A percentile compares a stretch with the other conserved stretches of the same genome.
Conservation (phyloP, 768 basidiomycete genomes). For the Inosperma sp. region DNA sequence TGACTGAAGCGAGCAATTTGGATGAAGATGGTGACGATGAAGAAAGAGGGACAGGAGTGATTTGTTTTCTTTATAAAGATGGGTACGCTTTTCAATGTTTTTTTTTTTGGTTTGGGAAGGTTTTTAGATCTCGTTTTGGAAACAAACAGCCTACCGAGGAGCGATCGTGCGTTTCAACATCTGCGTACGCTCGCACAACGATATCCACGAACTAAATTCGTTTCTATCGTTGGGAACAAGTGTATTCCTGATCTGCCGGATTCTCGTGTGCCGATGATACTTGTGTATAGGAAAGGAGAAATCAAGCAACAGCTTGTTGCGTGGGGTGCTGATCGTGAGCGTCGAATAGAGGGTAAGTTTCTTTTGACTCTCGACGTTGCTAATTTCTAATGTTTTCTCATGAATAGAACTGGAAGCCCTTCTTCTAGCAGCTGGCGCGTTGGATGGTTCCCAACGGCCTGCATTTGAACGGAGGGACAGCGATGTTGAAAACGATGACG, state of each 20-base stretch:
- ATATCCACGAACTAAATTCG: constrained; percentile 91
- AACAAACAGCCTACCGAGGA: constrained; percentile 65
- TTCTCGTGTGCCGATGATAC: constrained; percentile 82
- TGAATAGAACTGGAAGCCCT: constrained; percentile 64
- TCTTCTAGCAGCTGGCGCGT: constrained; percentile 57
- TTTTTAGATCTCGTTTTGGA: neutral
- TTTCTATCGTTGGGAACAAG: constrained; percentile 90
- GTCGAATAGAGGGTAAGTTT: constrained; percentile 66
- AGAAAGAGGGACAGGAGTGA: constrained; percentile 81
- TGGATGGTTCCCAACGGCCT: constrained; percentile 53
- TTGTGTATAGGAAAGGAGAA: constrained; percentile 91
- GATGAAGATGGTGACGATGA: constrained; percentile 61
- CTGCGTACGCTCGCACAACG: constrained; percentile 69
- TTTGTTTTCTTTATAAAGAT: constrained; percentile 94
- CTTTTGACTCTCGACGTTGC: neutral
- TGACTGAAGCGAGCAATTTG: constrained; percentile 85
- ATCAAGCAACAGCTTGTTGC: constrained; percentile 80
- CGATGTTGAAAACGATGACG: constrained; percentile 42
- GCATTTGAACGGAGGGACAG: constrained; percentile 29
- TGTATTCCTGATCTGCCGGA: constrained; percentile 98
- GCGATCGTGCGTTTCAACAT: constrained; percentile 69
- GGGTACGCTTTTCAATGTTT: constrained; percentile 50
- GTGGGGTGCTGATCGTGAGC: constrained; percentile 78
- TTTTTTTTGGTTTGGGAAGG: neutral
- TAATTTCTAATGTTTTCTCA: constrained; percentile 5